phyloP scores from a whole-genome alignment of 176 grass and related monocot species.

The Aechmea fasciata region DNA sequence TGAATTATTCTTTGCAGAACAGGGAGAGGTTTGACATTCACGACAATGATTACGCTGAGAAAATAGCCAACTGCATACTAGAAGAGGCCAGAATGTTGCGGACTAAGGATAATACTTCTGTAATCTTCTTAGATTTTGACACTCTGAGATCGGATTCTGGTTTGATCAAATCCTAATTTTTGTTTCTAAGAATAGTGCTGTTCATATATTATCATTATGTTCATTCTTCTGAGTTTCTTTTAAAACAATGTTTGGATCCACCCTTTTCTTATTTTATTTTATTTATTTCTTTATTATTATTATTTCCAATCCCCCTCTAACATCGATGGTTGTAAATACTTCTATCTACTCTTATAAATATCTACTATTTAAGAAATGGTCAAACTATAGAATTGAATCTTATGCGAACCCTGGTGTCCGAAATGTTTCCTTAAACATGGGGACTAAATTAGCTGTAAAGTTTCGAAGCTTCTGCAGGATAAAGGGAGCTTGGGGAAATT shows the following conservation, averaged over 20 bases:
- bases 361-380: background rate
- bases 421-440: no score
- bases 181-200: background rate
- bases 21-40: constrained; percentile 23
- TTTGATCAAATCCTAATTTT: constrained; percentile 5
- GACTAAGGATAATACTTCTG: constrained; percentile 74
- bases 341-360: background rate
- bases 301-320: background rate
- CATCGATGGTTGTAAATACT: background rate
- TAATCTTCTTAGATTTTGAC: constrained; percentile 92
- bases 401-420: no score
- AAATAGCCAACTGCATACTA: constrained; percentile 50
- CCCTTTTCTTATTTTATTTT: background rate
- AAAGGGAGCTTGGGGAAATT: no score
- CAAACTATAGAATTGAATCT: background rate
- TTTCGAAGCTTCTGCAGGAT: no score
- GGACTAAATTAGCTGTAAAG: no score
- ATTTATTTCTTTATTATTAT: background rate
- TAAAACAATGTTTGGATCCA: no score
- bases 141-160: constrained; percentile 50
- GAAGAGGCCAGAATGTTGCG: constrained; percentile 47
- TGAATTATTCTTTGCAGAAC: constrained; percentile 25
- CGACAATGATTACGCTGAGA: constrained; percentile 20
- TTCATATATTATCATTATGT: background rate
- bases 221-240: background rate